Conservation (phyloP, 208 protist species). For the Crithidia mellificae region DNA sequence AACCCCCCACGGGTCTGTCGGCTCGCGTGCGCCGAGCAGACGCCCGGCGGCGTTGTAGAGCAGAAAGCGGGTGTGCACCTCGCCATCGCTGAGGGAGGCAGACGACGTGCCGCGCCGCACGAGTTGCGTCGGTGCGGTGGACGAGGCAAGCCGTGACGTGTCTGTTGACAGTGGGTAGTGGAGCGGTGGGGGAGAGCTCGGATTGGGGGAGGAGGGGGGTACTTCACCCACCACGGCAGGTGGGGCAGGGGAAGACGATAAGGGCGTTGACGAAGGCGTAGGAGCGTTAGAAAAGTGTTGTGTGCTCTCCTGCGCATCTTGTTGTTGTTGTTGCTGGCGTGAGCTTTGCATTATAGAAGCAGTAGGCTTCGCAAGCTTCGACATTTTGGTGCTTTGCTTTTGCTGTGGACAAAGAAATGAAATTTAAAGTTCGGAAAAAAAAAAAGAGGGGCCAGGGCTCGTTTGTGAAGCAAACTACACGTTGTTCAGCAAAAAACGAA, state of each 20-base stretch:
- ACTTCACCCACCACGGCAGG: neutral
- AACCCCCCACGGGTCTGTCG: constrained; percentile 47
- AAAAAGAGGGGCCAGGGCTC: too few species aligned
- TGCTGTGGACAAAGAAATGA: too few species aligned
- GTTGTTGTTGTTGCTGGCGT: too few species aligned
- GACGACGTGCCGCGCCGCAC: constrained; percentile 17
- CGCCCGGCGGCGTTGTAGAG: constrained; percentile 29
- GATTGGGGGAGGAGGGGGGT: neutral
- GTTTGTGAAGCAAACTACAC: too few species aligned
- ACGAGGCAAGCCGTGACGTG: constrained; percentile 14
- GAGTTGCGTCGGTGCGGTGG: constrained; percentile 19
- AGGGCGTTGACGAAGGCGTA: too few species aligned
- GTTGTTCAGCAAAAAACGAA: too few species aligned
- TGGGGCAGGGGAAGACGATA: neutral
- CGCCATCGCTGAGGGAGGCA: neutral
- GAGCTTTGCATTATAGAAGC: neutral
- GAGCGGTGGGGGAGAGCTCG: constrained; percentile 5
- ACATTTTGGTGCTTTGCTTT: neutral
- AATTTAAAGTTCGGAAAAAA: too few species aligned
- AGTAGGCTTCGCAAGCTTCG: neutral
- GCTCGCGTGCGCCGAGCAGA: constrained; percentile 21
- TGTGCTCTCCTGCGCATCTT: too few species aligned
- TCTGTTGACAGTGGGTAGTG: neutral
- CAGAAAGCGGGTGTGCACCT: constrained; percentile 20
- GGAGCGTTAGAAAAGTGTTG: too few species aligned